Evolutionary conservation across 1,139 yeast species (phyloP).

Genomic region (Debaryomyces subglobosus): DNA sequence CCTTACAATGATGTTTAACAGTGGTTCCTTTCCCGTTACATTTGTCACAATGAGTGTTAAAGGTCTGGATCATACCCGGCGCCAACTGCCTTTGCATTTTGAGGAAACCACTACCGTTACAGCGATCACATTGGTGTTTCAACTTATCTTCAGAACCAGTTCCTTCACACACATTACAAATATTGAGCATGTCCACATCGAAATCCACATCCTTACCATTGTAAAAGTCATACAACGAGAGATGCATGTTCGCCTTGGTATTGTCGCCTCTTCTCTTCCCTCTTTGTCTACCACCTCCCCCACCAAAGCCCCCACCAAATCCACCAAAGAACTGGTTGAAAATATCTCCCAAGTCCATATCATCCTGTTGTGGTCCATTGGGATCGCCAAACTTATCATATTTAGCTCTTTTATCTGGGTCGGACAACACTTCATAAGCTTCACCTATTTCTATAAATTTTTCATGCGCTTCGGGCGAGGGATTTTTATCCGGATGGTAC

Average conservation of each 20-base stretch:
- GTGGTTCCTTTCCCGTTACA: slow-evolving; percentile 80
- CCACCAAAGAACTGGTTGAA: slow-evolving; percentile 80
- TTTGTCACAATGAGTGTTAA: slow-evolving; percentile 75
- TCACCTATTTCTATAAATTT: slow-evolving; percentile 89
- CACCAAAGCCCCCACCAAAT: slow-evolving; percentile 55
- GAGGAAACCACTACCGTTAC: slow-evolving; percentile 76
- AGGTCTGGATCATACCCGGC: slow-evolving; percentile 87
- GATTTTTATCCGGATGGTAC: slow-evolving; percentile 95
- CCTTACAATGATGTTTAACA: slow-evolving; percentile 63
- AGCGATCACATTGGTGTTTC: slow-evolving; percentile 61
- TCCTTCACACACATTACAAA: slow-evolving; percentile 80
- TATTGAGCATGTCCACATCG: slow-evolving; percentile 67
- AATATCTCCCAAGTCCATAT: slow-evolving; percentile 64
- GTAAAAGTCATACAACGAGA: slow-evolving; percentile 68
- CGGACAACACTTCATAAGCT: slow-evolving; percentile 87
- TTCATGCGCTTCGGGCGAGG: slow-evolving; percentile 77
- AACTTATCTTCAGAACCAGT: slow-evolving; percentile 83
- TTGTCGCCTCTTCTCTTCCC: slow-evolving; percentile 67
- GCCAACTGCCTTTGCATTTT: slow-evolving; percentile 77
- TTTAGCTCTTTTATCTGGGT: slow-evolving; percentile 66
- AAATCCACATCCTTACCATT: slow-evolving; percentile 67
- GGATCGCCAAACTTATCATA: slow-evolving; percentile 88
- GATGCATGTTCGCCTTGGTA: slow-evolving; percentile 56
- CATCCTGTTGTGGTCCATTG: slow-evolving; percentile 54
- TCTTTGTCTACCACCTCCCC: slow-evolving; percentile 32